Evolutionary conservation across 345 rosid genomes (phyloP).

Genomic region (Dipteronia sinensis): DNA sequence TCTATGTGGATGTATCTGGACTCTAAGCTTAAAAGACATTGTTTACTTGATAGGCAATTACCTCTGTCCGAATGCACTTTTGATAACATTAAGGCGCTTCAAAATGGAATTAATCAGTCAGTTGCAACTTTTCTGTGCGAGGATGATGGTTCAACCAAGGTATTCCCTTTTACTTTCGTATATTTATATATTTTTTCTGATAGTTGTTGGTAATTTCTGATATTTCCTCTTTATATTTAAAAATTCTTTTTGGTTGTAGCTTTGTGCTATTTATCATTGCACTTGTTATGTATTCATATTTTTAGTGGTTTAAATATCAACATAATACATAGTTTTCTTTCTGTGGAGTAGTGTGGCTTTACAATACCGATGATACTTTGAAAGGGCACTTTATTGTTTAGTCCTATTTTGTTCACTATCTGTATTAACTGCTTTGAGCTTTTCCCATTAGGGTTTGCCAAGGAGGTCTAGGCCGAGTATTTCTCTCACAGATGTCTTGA

Average conservation of each 20-base stretch:
- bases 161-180: slow-evolving; percentile 19
- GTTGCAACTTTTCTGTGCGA: slow-evolving; percentile 28
- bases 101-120: slow-evolving; percentile 43
- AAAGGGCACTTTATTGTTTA: background rate
- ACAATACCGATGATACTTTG: background rate
- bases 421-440: slow-evolving; percentile 20
- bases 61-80: slow-evolving; percentile 69
- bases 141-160: slow-evolving; percentile 35
- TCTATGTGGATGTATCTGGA: slow-evolving; percentile 69
- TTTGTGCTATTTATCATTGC: background rate
- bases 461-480: slow-evolving; percentile 43
- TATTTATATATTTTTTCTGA: slow-evolving; percentile 13
- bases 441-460: slow-evolving; percentile 49
- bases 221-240: background rate
- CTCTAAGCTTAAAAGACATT: slow-evolving; percentile 48
- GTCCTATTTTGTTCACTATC: background rate
- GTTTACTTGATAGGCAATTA: slow-evolving; percentile 55
- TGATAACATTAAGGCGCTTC: slow-evolving; percentile 57
- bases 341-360: background rate
- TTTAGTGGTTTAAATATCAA: background rate
- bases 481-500: slow-evolving; percentile 34
- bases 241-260: background rate
- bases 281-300: background rate
- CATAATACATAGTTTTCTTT: background rate
- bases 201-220: background rate